Evolutionary conservation across 2,329 filamentous ascomycete species (phyloP), one percentile per base, ranked within the genome.

Genomic region (Sporothrix curviconia): DNA sequence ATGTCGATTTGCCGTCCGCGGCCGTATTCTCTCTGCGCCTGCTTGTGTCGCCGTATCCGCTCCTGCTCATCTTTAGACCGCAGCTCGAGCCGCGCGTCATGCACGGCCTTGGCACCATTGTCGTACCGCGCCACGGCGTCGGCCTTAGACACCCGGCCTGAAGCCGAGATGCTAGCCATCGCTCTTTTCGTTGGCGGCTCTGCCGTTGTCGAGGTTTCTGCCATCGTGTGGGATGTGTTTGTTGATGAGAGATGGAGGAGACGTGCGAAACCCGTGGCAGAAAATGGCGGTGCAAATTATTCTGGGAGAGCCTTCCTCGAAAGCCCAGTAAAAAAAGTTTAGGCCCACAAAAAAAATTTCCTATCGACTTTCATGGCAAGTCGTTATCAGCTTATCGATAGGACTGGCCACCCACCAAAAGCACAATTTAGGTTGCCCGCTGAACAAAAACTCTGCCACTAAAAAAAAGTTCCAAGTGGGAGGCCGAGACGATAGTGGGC

Each of bases 1-100:
- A 86, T 79, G 59, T 86, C 42, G 36, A 64, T 86, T 61, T 82
- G 82, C 64, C 83, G 83, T 51, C 94, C 94, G 64, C 94, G 85
- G 34, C 94, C 94, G 73, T 99, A 99, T 56, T 80, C 80, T 66
- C 84, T 81, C 65, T 90, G 81, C 54, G 89, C 89, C 65, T 84
- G 78, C 66, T 78, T 78, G 60, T 78, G 69, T 42, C 80, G 79
- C 59, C 77, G 78, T 54, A 74, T 70, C 66, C 75, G 78, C 64
- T 79, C 73, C 58, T 74, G 72, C 66, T 83, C 80, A 57, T 74
- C 67, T 61, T 77, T 78, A 40, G 79, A 71, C 28, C 76, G 64
- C 43, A 86, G 75, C 62, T 82, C 74, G 32, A 78, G 78, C 56
- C 79, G 73, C 44, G 76, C 67, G 59, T 74, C 71, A 57, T 76